phyloP scores from a whole-genome alignment of 2,329 filamentous ascomycete species.

The Aspergillus costaricaensis region DNA sequence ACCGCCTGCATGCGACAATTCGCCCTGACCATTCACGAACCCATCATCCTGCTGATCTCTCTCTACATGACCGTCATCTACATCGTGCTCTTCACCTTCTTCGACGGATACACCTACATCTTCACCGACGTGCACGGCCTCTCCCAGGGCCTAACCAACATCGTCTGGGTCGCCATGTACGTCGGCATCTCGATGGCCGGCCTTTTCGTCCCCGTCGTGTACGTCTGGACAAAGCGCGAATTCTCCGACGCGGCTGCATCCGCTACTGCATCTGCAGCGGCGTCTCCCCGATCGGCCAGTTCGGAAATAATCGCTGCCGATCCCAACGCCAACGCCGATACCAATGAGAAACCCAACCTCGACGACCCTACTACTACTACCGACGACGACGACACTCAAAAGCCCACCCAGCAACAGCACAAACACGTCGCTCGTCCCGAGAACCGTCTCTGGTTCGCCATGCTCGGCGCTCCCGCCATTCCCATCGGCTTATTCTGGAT shows the following conservation, averaged over 20 bases:
- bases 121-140: slow-evolving; percentile 54
- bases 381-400: background rate
- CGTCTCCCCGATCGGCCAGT: background rate
- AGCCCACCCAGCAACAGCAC: background rate
- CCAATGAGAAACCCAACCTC: background rate
- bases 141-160: slow-evolving; percentile 51
- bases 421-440: slow-evolving; percentile 46
- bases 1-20: slow-evolving; percentile 53
- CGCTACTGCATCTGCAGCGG: background rate
- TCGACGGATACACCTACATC: slow-evolving; percentile 54
- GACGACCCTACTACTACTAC: no score
- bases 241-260: slow-evolving; percentile 42
- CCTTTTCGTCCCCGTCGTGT: slow-evolving; percentile 49
- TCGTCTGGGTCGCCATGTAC: slow-evolving; percentile 54
- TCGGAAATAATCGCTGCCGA: background rate
- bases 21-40: slow-evolving; percentile 52
- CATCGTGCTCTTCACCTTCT: slow-evolving; percentile 40
- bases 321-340: background rate
- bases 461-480: slow-evolving; percentile 54
- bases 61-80: slow-evolving; percentile 41
- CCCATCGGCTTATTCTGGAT: slow-evolving; percentile 62
- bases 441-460: slow-evolving; percentile 57
- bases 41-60: slow-evolving; percentile 35
- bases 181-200: slow-evolving; percentile 43
- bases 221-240: slow-evolving; percentile 48